These are phyloP conservation scores for Polyplosphaeria fusca DNA, from an alignment of 495 filamentous ascomycete genomes.

Conservation along the genomic window DNA sequence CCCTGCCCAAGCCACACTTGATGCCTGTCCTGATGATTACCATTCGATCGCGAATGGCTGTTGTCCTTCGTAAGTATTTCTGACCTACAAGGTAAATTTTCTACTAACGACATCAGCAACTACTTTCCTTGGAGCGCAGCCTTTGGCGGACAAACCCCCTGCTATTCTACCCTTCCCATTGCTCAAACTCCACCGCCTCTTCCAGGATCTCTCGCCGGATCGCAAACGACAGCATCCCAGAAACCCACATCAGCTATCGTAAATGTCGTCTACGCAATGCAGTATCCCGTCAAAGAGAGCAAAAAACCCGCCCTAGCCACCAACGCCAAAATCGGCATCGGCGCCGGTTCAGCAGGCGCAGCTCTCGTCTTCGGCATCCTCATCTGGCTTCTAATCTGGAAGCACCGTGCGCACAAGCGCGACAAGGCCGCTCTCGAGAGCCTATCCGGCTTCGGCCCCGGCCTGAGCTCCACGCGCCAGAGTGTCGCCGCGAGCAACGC, in stretches of 20 bases:
- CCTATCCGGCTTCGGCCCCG: neutral
- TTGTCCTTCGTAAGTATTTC: constrained; percentile 20
- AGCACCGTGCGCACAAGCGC: constrained; percentile 10
- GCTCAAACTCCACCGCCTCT: constrained; percentile 16
- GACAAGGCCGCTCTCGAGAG: constrained; percentile 15
- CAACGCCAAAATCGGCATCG: constrained; percentile 24
- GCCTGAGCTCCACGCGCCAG: constrained; percentile 4
- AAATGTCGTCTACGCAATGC: constrained; percentile 31
- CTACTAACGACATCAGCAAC: neutral
- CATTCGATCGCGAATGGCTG: constrained; percentile 19
- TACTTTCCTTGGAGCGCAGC: constrained; percentile 26
- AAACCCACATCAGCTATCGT: constrained; percentile 27
- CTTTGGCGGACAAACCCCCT: constrained; percentile 26
- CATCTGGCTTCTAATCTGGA: constrained; percentile 18
- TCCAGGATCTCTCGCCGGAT: constrained; percentile 4
- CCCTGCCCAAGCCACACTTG: constrained; percentile 9
- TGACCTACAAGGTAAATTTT: neutral
- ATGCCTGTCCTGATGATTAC: constrained; percentile 21
- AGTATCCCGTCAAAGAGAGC: constrained; percentile 19
- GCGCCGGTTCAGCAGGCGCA: constrained; percentile 19
- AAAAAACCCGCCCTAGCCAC: constrained; percentile 9
- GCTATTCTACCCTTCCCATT: constrained; percentile 17
- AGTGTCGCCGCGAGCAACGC: constrained; percentile 1
- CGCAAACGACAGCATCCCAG: neutral
- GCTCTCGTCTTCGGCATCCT: constrained; percentile 19